These are phyloP conservation scores for Penicillium ucsense DNA, from an alignment of 495 filamentous ascomycete species.

Conservation along the genomic window DNA sequence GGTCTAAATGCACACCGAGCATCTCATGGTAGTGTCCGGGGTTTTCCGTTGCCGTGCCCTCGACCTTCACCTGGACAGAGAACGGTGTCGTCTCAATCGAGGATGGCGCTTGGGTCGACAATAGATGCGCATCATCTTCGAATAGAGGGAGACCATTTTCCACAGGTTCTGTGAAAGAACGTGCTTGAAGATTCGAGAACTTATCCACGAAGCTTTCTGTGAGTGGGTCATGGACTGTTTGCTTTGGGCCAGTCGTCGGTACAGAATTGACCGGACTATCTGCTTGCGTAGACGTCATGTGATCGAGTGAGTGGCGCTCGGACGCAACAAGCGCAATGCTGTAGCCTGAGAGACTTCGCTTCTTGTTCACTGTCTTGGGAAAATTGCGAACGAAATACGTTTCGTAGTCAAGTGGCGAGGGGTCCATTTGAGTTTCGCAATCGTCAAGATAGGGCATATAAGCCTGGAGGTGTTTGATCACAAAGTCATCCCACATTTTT, in stretches of 20 bases:
- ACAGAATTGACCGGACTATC: neutral
- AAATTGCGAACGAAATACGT: conserved; percentile 22
- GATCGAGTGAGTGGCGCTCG: conserved; percentile 6
- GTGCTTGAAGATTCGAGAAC: conserved; percentile 20
- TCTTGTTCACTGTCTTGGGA: conserved; percentile 23
- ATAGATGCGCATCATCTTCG: conserved; percentile 1
- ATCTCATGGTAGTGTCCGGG: too few relatives aligned
- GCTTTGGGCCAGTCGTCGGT: neutral
- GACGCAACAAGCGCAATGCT: conserved; percentile 22
- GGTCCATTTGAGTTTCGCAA: conserved; percentile 5
- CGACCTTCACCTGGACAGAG: conserved; percentile 4
- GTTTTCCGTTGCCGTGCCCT: neutral
- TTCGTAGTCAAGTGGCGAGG: conserved; percentile 21
- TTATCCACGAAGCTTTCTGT: conserved; percentile 21
- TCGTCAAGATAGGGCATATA: conserved; percentile 27
- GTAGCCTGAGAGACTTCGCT: conserved; percentile 23
- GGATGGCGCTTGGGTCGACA: neutral
- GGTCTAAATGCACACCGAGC: too few relatives aligned
- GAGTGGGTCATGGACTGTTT: conserved; percentile 13
- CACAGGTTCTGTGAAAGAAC: conserved; percentile 13
- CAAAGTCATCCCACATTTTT: conserved; percentile 60
- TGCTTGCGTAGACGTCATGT: neutral
- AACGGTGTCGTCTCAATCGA: neutral
- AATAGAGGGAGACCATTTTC: conserved; percentile 1
- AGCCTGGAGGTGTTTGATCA: conserved; percentile 37